Percentiles rank a stretch among this genome's conserved stretches.
These are phyloP conservation scores for Telfairia occidentalis DNA, from an alignment of 331 rosid genomes.

Conservation along the genomic window DNA sequence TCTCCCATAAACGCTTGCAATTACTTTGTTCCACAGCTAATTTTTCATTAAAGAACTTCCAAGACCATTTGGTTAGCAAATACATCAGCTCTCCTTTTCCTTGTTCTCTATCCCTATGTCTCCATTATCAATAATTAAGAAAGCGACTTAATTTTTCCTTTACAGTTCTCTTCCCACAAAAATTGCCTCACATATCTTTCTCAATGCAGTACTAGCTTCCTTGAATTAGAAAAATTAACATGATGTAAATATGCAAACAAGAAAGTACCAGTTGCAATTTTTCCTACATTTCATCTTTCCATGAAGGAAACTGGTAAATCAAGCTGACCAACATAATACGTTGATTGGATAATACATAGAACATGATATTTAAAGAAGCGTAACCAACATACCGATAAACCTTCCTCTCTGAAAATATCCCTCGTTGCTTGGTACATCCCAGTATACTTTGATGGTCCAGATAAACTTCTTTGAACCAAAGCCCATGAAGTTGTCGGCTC, in stretches of 20 bases:
- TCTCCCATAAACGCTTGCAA: not conserved
- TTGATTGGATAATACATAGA: not conserved
- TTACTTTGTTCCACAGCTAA: not conserved
- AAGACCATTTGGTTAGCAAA: not conserved
- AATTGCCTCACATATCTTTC: not conserved
- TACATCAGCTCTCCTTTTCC: not conserved
- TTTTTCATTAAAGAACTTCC: not conserved
- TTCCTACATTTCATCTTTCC: not conserved
- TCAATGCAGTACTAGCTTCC: not conserved
- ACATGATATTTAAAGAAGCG: not conserved
- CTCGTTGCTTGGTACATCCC: conserved; percentile 75
- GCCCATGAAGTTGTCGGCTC: conserved; percentile 89
- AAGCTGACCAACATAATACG: not conserved
- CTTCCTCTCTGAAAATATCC: conserved; percentile 91
- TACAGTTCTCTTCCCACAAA: not conserved
- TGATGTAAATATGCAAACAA: not conserved
- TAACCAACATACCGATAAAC: conserved; percentile 40
- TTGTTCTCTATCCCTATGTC: not conserved
- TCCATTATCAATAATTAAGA: not conserved
- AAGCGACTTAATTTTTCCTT: not conserved
- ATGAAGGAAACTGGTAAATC: not conserved
- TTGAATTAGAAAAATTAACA: not conserved
- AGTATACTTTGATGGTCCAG: conserved; percentile 63
- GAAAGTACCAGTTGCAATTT: not conserved
- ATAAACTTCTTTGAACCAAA: conserved; percentile 36